Evolutionary conservation across 2,329 filamentous ascomycete genomes (phyloP).

Genomic region (Hypocrella siamensis): DNA sequence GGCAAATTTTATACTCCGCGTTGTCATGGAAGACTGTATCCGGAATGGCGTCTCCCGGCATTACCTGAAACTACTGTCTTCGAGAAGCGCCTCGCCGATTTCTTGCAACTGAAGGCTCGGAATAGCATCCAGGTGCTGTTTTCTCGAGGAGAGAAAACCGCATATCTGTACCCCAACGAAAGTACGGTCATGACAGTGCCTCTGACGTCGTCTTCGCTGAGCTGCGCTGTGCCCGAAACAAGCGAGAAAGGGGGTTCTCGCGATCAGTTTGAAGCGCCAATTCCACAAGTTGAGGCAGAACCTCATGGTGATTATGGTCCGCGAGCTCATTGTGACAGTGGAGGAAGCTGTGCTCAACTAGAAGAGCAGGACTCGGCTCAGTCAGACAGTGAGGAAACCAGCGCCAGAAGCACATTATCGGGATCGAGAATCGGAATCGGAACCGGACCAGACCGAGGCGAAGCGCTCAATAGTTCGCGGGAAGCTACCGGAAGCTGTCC

Average conservation of each 20-base stretch:
- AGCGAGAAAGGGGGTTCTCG: no score
- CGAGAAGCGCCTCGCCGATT: neutral
- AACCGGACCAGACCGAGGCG: no score
- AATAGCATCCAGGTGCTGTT: neutral
- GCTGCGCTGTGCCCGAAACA: no score
- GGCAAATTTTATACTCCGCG: conserved; percentile 22
- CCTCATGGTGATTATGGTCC: conserved; percentile 3
- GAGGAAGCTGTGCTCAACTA: no score
- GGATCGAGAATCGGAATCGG: no score
- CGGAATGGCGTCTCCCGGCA: neutral
- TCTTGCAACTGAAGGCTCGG: neutral
- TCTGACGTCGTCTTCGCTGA: neutral
- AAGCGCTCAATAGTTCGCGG: no score
- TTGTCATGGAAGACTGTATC: conserved; percentile 27
- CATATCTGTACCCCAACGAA: conserved; percentile 1
- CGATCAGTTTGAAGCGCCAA: no score
- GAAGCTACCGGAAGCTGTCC: no score
- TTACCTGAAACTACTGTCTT: neutral
- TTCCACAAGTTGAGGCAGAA: neutral
- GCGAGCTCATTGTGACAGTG: no score
- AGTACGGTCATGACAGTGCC: conserved; percentile 1
- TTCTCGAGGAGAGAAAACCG: neutral
- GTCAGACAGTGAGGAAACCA: no score
- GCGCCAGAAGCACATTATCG: no score
- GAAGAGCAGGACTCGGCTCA: no score